Base-by-base conservation (phyloP, 176 grass and related monocot species). In the Pontederia crassipes region DNA sequence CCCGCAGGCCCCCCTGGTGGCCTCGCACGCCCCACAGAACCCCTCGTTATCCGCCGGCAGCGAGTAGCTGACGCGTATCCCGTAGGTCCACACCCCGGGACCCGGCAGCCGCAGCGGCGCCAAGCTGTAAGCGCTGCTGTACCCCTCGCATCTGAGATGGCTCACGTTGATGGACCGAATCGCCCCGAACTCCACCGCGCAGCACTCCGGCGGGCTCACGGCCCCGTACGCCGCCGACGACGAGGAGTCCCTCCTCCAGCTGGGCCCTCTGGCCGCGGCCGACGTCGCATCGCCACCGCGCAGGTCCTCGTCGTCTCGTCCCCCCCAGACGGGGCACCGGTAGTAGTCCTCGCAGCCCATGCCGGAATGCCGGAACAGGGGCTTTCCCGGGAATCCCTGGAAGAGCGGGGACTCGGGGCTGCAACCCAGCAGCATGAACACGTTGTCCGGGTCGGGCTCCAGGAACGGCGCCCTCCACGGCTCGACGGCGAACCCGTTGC, bases 41-140 rank as follows among this genome's bases (percentile, higher is more conserved):
- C 92, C 87, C 16, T 86, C 60, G 45, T 97, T 82, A 8, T 86
- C 74, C 61, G 79, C 80, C 12, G 92, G 87, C 51, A 97, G 73
- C 57, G 79, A 46, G 77, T 80, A 91, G 15, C 64, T n/a, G 12
- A 48, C 68, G 32, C 92, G 74, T 48, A 97, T 79, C 54, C 92
- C 92, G 64, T 97, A 97, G 2, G 76, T 53, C 92, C 92, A 97
- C 0, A 78, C 73, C 12, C 76, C 68, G 5, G 92, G 61, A 18
- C 87, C 81, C 11, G 65, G 55, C 2, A 69, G 65, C 48, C 84
- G 66, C 64, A 97, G 58, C 14, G 92, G 92, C 51, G 92, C 87
- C 9, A 90, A 61, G 69, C 76, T 97, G 83, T 97, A 97, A 4
- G 92, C 87, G 45, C 92, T 97, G 76, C 87, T 97, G 87, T 97